Conservation (phyloP, 2,329 filamentous ascomycete species). For the Teratosphaeria nubilosa region DNA sequence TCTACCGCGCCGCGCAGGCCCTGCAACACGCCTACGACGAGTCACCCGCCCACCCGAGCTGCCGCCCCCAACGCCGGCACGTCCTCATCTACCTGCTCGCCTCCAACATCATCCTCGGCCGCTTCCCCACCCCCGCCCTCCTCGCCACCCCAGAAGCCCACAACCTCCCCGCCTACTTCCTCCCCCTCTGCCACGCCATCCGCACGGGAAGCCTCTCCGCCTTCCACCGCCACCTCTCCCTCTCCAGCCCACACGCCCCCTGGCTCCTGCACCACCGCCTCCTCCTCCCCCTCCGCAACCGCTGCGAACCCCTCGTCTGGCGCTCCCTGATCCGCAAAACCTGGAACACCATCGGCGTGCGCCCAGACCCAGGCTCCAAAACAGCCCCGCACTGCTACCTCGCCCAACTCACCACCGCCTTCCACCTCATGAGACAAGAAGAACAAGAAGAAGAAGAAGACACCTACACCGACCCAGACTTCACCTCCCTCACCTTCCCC, state of each 20-base stretch:
- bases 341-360: slow-evolving; percentile 69
- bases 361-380: slow-evolving; percentile 37
- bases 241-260: slow-evolving; percentile 43
- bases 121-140: slow-evolving; percentile 61
- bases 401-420: slow-evolving; percentile 53
- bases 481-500: slow-evolving; percentile 30
- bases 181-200: slow-evolving; percentile 63
- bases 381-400: slow-evolving; percentile 65
- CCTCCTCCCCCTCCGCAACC: slow-evolving; percentile 63
- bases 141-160: slow-evolving; percentile 61
- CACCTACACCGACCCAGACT: slow-evolving; percentile 4
- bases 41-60: slow-evolving; percentile 44
- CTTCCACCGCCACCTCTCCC: slow-evolving; percentile 60
- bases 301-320: slow-evolving; percentile 75
- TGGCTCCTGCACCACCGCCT: slow-evolving; percentile 73
- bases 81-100: slow-evolving; percentile 80
- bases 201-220: slow-evolving; percentile 61
- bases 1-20: slow-evolving; percentile 62
- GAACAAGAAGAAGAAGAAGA: not conserved
- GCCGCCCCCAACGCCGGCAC: slow-evolving; percentile 57
- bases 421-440: slow-evolving; percentile 31
- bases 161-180: slow-evolving; percentile 55
- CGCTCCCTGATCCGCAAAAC: slow-evolving; percentile 67
- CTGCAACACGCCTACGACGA: slow-evolving; percentile 73
- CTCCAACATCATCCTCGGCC: slow-evolving; percentile 72